These are phyloP conservation scores for Alternaria rosae DNA, from an alignment of 2,329 filamentous ascomycete species.

Conservation along the genomic window DNA sequence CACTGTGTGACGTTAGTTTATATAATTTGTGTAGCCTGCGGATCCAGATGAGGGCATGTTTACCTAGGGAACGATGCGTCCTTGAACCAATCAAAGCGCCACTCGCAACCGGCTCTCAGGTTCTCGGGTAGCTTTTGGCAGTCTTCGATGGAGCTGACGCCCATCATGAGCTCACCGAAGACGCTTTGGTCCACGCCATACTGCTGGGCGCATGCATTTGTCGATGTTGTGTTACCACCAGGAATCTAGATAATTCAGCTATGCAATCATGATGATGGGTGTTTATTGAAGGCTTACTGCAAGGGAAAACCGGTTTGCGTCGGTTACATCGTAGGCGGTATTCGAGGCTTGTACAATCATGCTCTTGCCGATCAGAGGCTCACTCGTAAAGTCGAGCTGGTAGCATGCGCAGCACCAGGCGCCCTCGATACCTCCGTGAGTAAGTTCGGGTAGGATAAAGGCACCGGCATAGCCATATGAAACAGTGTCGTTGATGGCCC, in stretches of 20 bases:
- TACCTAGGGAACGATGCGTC: conserved; percentile 46
- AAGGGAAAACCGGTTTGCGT: conserved; percentile 45
- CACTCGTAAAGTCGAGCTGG: conserved; percentile 66
- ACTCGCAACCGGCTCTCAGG: conserved; percentile 38
- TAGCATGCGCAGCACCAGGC: conserved; percentile 74
- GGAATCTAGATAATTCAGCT: conserved; percentile 38
- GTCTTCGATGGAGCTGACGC: conserved; percentile 40
- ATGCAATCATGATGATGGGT: not conserved
- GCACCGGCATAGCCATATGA: conserved; percentile 72
- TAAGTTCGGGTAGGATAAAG: conserved; percentile 52
- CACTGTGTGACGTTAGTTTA: conserved; percentile 40
- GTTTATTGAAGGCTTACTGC: conserved; percentile 33
- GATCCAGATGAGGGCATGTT: conserved; percentile 3
- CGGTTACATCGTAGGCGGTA: conserved; percentile 57
- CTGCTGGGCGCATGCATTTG: conserved; percentile 44
- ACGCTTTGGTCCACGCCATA: conserved; percentile 43
- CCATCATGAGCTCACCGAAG: conserved; percentile 39
- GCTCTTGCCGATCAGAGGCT: conserved; percentile 64
- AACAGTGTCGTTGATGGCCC: conserved; percentile 64
- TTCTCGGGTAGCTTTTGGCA: conserved; percentile 45
- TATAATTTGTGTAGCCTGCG: conserved; percentile 6
- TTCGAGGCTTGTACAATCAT: conserved; percentile 72
- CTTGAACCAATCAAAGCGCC: conserved; percentile 49
- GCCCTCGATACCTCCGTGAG: conserved; percentile 59
- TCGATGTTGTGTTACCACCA: conserved; percentile 47